Evolutionary conservation across 129 eudicot genomes (phyloP).

Genomic region (Pulicaria dysenterica): DNA sequence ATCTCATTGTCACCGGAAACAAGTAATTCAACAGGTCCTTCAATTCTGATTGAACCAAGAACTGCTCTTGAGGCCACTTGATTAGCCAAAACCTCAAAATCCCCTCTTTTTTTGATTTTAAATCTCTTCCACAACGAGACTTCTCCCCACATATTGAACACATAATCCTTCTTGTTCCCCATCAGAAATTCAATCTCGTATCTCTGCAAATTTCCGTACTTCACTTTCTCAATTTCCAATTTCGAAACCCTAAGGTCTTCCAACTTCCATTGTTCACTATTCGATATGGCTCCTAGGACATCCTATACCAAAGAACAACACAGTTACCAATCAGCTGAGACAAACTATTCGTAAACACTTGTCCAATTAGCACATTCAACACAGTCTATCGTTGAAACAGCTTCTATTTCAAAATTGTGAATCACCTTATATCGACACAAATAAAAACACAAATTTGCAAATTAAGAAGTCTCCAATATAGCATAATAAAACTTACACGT

Average conservation of each 20-base stretch:
- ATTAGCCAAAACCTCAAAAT: slow-evolving; percentile 61
- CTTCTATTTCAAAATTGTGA: background rate
- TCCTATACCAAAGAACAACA: slow-evolving; percentile 40
- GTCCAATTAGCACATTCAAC: background rate
- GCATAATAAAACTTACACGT: background rate
- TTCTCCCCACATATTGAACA: slow-evolving; percentile 47
- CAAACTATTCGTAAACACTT: background rate
- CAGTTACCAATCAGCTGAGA: background rate
- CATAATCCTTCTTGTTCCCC: slow-evolving; percentile 47
- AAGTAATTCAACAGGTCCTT: slow-evolving; percentile 67
- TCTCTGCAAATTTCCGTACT: slow-evolving; percentile 46
- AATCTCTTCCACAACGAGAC: slow-evolving; percentile 57
- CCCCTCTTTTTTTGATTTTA: slow-evolving; percentile 21
- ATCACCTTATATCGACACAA: background rate
- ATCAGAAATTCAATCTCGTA: slow-evolving; percentile 53
- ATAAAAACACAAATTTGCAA: background rate
- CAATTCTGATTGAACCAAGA: slow-evolving; percentile 46
- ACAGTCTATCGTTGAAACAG: background rate
- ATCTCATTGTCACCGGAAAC: slow-evolving; percentile 50
- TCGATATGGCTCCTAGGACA: slow-evolving; percentile 49
- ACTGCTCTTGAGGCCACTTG: slow-evolving; percentile 41
- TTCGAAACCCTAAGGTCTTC: slow-evolving; percentile 58
- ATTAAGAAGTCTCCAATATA: background rate
- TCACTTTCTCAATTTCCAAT: slow-evolving; percentile 53
- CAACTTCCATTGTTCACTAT: slow-evolving; percentile 51